A percentile compares a stretch with the other conserved stretches of the same genome.
Evolutionary conservation across 1,284 basidiomycete genomes (phyloP).

Genomic region (Erythrobasidium hasegawianum): DNA sequence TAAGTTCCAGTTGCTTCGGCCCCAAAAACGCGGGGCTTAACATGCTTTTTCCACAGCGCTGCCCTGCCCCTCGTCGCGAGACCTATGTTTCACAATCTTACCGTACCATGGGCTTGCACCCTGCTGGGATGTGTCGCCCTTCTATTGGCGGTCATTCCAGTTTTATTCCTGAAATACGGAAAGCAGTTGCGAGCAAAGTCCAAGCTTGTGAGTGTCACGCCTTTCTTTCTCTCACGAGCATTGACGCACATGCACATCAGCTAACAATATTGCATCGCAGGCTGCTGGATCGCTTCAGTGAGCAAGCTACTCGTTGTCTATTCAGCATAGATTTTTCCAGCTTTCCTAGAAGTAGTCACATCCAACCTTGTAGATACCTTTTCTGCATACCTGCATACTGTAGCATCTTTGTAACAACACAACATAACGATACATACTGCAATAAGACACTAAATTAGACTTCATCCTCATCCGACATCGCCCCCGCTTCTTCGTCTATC

Average conservation of each 20-base stretch:
- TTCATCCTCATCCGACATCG: conserved; percentile 31
- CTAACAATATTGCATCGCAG: too few species aligned
- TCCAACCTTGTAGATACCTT: too few species aligned
- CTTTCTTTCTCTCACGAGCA: too few species aligned
- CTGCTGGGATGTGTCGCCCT: conserved; percentile 47
- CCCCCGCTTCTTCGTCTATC: conserved; percentile 31
- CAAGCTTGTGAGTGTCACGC: conserved; percentile 2
- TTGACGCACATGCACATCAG: too few species aligned
- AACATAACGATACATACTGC: not conserved
- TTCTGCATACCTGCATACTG: too few species aligned
- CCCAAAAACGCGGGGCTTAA: conserved; percentile 33
- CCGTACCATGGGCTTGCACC: conserved; percentile 49
- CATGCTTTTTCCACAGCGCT: conserved; percentile 44
- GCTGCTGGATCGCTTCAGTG: too few species aligned
- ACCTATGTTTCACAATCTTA: conserved; percentile 50
- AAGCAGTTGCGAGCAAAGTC: conserved; percentile 18
- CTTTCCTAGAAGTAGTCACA: too few species aligned
- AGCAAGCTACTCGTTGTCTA: too few species aligned
- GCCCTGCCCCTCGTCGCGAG: conserved; percentile 48
- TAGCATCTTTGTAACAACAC: too few species aligned
- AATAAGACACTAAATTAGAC: conserved; percentile 6
- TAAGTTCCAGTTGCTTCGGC: not conserved
- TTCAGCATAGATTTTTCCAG: too few species aligned
- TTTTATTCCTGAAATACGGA: conserved; percentile 31
- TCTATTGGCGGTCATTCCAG: conserved; percentile 24